Evolutionary conservation across 805 yeast species (phyloP), one percentile per base, ranked within the genome.

Genomic region (Millerago galiae): DNA sequence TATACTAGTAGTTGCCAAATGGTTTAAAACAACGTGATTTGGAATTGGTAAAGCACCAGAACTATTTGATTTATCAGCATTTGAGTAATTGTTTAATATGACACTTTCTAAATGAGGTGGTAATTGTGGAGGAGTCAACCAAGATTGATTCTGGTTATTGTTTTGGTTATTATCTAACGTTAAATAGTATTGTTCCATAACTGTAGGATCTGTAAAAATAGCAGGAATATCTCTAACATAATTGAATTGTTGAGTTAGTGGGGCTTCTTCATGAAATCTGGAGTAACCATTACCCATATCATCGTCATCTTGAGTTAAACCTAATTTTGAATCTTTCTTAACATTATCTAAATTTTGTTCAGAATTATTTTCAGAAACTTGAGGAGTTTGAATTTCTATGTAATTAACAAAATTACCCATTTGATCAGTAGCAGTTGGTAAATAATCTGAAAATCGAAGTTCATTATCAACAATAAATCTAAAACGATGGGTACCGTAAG

Each of bases 21-120:
- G 98, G 59, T 90, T 90, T 54, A 90, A 68, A 18, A 90, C 95
- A 43, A 90, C 98, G 60, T 90, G 97, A 59, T 90, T 88, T 12
- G 98, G 98, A 43, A 89, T 88, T 9, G 95, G 93, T 52, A 89
- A 67, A 2, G 95, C 95, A 42, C 95, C 95, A 31, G 86, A 76
- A 53, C 83, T 85, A 60, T 89, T 91, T 55, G 84, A 89, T 52
- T 71, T 75, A 52, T 82, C 87, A 53, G 76, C 66, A 34, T 61
- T 57, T 3, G 68, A 60, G 68, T 74, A 83, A 51, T 81, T 79
- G 66, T 91, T 91, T 56, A 91, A 72, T 42, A 93, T 89, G 43
- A 93, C 98, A 55, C 84, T 83, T 60, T 93, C 99, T 46, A 93
- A 71, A 62, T 91, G 99, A 9, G 99, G 99, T 8, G 99, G 99